phyloP scores from a whole-genome alignment of 2,329 filamentous ascomycete genomes.

The Ramularia collo-cygni region DNA sequence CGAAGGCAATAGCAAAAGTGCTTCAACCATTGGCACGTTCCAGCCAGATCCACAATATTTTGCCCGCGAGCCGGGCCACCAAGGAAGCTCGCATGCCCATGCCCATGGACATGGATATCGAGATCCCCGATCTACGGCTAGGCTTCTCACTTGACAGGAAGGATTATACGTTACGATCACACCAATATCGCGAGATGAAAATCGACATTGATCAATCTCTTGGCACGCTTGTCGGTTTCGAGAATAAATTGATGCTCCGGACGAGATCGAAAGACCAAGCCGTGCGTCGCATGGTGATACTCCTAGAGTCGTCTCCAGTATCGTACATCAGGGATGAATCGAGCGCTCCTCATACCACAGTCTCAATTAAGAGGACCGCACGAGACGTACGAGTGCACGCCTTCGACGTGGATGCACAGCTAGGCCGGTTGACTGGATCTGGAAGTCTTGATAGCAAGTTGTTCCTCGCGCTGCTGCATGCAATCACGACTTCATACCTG shows the following conservation, averaged over 20 bases:
- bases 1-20: background rate
- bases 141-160: conserved; percentile 1
- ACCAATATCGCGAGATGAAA: conserved; percentile 15
- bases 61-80: background rate
- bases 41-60: background rate
- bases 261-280: background rate
- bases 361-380: conserved; percentile 26
- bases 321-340: conserved; percentile 21
- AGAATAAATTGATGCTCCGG: conserved; percentile 50
- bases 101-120: too few relatives aligned
- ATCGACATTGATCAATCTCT: conserved; percentile 50
- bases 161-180: conserved; percentile 7
- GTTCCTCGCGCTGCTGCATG: conserved; percentile 49
- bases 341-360: conserved; percentile 4
- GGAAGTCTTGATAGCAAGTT: conserved; percentile 33
- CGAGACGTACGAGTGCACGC: conserved; percentile 48
- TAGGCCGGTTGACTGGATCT: conserved; percentile 54
- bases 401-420: conserved; percentile 47
- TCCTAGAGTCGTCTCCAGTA: conserved; percentile 35
- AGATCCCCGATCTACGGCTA: conserved; percentile 3
- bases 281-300: conserved; percentile 44
- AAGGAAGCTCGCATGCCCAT: background rate
- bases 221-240: conserved; percentile 54
- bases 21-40: background rate
- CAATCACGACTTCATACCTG: conserved; percentile 51